phyloP scores from a whole-genome alignment of 306 rosid genomes.

The Acacia acuminata region DNA sequence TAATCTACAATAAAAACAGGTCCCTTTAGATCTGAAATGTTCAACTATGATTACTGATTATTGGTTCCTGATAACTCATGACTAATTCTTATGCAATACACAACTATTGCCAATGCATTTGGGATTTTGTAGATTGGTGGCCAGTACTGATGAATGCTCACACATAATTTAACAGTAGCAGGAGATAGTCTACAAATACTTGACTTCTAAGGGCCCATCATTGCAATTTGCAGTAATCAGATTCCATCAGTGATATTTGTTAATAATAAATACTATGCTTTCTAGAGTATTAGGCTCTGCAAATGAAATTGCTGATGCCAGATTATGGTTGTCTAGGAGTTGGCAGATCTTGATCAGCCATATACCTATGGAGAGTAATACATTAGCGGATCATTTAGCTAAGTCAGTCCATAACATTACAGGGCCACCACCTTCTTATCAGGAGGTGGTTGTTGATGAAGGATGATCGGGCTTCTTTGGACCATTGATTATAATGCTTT shows the following conservation, averaged over 20 bases:
- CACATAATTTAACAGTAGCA: not conserved
- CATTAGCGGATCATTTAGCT: too few species aligned
- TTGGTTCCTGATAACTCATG: not conserved
- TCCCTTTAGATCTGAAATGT: not conserved
- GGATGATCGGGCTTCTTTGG: too few species aligned
- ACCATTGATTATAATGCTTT: too few species aligned
- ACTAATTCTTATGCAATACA: conserved; percentile 4
- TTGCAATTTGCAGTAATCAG: conserved; percentile 8
- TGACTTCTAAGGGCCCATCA: conserved; percentile 8
- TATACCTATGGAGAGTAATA: too few species aligned
- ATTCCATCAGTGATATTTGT: conserved; percentile 3
- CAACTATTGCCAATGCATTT: not conserved
- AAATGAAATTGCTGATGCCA: not conserved
- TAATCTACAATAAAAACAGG: not conserved
- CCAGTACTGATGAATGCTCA: not conserved
- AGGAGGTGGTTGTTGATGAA: too few species aligned
- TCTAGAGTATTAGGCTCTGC: not conserved
- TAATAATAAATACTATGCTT: not conserved
- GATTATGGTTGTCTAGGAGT: too few species aligned
- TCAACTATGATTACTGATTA: not conserved
- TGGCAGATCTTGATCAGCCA: too few species aligned
- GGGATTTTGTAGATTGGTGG: not conserved
- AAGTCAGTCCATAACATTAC: too few species aligned
- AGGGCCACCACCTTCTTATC: too few species aligned
- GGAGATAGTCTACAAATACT: not conserved